Conservation (phyloP, 805 yeast genomes). For the Candida tallmaniae region DNA sequence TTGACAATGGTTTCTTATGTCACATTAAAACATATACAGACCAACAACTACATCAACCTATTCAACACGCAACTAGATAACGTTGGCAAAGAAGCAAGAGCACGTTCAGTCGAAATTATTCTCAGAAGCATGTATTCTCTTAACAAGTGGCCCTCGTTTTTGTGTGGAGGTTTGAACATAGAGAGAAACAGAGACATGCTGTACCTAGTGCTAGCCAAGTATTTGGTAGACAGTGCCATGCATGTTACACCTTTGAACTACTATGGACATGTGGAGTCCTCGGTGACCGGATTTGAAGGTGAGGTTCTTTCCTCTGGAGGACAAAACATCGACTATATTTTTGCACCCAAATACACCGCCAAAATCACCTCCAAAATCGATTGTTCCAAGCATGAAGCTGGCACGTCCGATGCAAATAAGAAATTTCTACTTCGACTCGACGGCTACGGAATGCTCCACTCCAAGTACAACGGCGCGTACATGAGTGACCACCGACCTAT, state of each 20-base stretch:
- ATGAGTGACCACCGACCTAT: slow-evolving; percentile 36
- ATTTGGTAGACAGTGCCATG: slow-evolving; percentile 16
- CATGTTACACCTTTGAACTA: slow-evolving; percentile 18
- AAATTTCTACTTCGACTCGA: slow-evolving; percentile 15
- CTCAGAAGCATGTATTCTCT: slow-evolving; percentile 21
- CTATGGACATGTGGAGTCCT: slow-evolving; percentile 26
- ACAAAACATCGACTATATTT: slow-evolving; percentile 30
- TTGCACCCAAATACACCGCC: slow-evolving; percentile 21
- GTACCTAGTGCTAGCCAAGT: slow-evolving; percentile 11
- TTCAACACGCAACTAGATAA: slow-evolving; percentile 40
- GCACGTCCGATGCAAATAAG: slow-evolving; percentile 7
- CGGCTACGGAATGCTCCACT: slow-evolving; percentile 29
- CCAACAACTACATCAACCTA: slow-evolving; percentile 23
- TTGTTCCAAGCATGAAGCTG: slow-evolving; percentile 11
- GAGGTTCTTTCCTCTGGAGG: slow-evolving; percentile 20
- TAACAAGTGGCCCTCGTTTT: slow-evolving; percentile 28
- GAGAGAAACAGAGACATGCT: slow-evolving; percentile 18
- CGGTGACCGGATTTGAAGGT: slow-evolving; percentile 32
- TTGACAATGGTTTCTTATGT: slow-evolving; percentile 30
- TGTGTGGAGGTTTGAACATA: slow-evolving; percentile 27
- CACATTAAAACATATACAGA: slow-evolving; percentile 23
- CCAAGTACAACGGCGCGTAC: slow-evolving; percentile 27
- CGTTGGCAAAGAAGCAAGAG: slow-evolving; percentile 24
- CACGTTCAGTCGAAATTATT: slow-evolving; percentile 27
- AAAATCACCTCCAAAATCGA: slow-evolving; percentile 7